These are phyloP conservation scores for Epipyxis sp. DNA, from an alignment of 108 stramenopile genomes.

Conservation along the genomic window DNA sequence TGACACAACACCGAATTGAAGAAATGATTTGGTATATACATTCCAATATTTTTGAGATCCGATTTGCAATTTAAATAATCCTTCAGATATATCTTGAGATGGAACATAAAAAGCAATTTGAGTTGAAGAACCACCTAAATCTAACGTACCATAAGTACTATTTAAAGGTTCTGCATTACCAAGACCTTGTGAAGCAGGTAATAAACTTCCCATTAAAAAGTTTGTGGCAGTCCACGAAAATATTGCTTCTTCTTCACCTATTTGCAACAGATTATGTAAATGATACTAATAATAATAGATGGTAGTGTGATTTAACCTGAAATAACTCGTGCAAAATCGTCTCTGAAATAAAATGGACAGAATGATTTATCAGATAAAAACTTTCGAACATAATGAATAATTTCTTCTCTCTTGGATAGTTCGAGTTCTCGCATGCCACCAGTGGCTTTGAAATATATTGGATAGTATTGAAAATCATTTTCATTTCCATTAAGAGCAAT, in stretches of 20 bases:
- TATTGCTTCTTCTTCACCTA: conserved; percentile 83
- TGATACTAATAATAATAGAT: no score
- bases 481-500: conserved; percentile 67
- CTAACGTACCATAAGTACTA: conserved; percentile 73
- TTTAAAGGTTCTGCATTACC: conserved; percentile 59
- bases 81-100: conserved; percentile 73
- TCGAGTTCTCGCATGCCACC: conserved; percentile 72
- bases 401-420: conserved; percentile 53
- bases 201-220: conserved; percentile 66
- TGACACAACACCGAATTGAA: conserved; percentile 75
- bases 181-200: conserved; percentile 61
- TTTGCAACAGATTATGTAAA: no score
- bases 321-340: conserved; percentile 69
- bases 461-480: conserved; percentile 62
- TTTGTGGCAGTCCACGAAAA: conserved; percentile 85
- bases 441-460: conserved; percentile 85
- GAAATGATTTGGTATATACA: conserved; percentile 78
- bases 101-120: conserved; percentile 77
- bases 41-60: conserved; percentile 76
- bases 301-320: conserved; percentile 53
- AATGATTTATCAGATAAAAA: conserved; percentile 61
- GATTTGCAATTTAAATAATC: conserved; percentile 79
- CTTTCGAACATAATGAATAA: conserved; percentile 63
- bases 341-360: conserved; percentile 69
- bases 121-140: conserved; percentile 79